phyloP scores from a whole-genome alignment of 2,329 filamentous ascomycete genomes.

The Trichoderma koningii region DNA sequence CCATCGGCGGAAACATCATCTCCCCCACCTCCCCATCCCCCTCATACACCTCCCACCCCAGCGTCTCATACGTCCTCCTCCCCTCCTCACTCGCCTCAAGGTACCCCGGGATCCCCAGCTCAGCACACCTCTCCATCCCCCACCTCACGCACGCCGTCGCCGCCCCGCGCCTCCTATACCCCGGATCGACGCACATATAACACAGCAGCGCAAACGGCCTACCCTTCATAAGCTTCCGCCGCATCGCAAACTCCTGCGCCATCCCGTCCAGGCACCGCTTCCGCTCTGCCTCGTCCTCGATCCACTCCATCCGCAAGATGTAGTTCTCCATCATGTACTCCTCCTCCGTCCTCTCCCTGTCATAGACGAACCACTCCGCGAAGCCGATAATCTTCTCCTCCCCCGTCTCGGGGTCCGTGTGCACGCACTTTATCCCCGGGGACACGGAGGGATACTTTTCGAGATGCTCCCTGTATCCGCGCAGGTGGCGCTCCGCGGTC shows the following conservation, averaged over 20 bases:
- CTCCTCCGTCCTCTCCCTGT: conserved; percentile 17
- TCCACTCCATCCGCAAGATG: conserved; percentile 12
- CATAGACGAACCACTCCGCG: conserved; percentile 27
- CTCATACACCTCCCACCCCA: conserved; percentile 22
- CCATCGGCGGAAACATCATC: conserved; percentile 22
- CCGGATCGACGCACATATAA: conserved; percentile 24
- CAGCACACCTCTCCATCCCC: conserved; percentile 26
- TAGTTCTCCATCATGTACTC: conserved; percentile 14
- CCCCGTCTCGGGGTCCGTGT: conserved; percentile 5
- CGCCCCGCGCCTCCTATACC: conserved; percentile 12
- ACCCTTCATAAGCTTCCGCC: conserved; percentile 11
- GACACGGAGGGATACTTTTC: conserved; percentile 20
- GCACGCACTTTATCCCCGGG: conserved; percentile 25
- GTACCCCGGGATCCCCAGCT: conserved; percentile 26
- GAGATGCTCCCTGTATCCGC: conserved; percentile 12
- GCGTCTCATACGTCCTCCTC: conserved; percentile 23
- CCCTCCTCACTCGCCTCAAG: conserved; percentile 28
- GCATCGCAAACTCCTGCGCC: background rate
- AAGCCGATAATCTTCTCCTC: conserved; percentile 26
- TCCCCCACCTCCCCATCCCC: background rate
- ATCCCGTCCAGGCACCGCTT: background rate
- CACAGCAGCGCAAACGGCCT: conserved; percentile 20
- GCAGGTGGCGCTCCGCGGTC: conserved; percentile 9
- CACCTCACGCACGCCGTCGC: conserved; percentile 20
- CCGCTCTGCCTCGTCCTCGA: background rate